Percentiles rank a stretch among this genome's conserved stretches.
These are phyloP conservation scores for Pachyrhizus erosus DNA, from an alignment of 306 rosid genomes.

Conservation along the genomic window DNA sequence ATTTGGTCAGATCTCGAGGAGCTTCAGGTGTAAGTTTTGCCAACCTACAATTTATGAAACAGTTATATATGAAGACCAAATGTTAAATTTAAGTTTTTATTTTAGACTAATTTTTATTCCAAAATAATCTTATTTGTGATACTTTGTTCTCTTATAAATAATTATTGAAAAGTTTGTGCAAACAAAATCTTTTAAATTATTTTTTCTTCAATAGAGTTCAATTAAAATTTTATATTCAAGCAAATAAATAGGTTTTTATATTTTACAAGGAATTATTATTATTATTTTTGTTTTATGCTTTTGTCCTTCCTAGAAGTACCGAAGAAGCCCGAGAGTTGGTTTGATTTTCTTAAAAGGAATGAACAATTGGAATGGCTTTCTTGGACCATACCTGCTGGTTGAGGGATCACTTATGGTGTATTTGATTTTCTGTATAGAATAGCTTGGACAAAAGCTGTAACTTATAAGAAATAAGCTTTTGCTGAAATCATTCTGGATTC, in stretches of 20 bases:
- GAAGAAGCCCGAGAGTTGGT: not conserved
- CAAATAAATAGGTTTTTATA: not conserved
- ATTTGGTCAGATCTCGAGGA: slow-evolving; percentile 44
- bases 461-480: not conserved
- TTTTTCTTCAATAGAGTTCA: not conserved
- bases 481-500: not conserved
- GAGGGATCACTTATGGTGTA: not conserved
- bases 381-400: slow-evolving; percentile 28
- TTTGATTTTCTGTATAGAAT: not conserved
- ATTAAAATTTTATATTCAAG: no score
- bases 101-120: no score
- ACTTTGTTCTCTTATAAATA: no score
- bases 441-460: not conserved
- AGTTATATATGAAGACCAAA: not conserved
- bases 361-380: not conserved
- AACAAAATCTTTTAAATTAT: no score
- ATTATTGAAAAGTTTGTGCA: no score
- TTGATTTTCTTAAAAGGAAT: slow-evolving; percentile 14
- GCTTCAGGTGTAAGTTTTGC: slow-evolving; percentile 42
- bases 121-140: no score
- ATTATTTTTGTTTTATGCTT: not conserved
- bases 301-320: not conserved
- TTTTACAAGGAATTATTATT: not conserved
- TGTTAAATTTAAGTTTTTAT: not conserved
- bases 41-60: not conserved